A percentile compares a stretch with the other conserved stretches of the same genome.
These are phyloP conservation scores for Diphasiastrum complanatum DNA, from an alignment of 83 land plant species.

Conservation along the genomic window DNA sequence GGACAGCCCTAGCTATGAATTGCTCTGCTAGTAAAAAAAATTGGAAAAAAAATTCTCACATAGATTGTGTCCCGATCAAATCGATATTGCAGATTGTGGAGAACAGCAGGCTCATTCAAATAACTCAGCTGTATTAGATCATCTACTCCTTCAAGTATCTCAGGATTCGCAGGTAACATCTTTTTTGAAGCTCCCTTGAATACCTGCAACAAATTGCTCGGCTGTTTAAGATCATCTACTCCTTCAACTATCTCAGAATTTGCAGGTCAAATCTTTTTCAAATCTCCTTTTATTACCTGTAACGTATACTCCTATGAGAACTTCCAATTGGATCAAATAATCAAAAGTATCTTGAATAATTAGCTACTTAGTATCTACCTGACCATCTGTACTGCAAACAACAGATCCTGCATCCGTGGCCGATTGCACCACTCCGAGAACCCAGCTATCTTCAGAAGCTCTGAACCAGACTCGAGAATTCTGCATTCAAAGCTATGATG, in stretches of 20 bases:
- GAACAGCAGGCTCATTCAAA: slow-evolving; percentile 89
- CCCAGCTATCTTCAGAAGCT: slow-evolving; percentile 46
- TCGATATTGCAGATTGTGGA: slow-evolving; percentile 64
- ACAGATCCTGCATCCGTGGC: slow-evolving; percentile 39
- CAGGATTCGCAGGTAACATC: slow-evolving; percentile 77
- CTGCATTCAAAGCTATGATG: no score
- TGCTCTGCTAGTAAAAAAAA: no score
- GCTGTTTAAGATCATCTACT: slow-evolving; percentile 22
- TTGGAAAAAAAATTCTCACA: slow-evolving; percentile 51
- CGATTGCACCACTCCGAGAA: slow-evolving; percentile 53
- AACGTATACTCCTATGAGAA: background rate
- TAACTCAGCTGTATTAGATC: slow-evolving; percentile 88
- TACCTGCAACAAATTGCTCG: slow-evolving; percentile 42
- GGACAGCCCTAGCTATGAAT: no score
- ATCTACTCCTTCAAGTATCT: slow-evolving; percentile 72
- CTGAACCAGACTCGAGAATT: slow-evolving; percentile 74
- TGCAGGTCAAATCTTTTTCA: background rate
- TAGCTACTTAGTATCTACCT: slow-evolving; percentile 52
- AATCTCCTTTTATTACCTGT: background rate
- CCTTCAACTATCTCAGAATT: background rate
- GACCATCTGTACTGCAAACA: slow-evolving; percentile 45
- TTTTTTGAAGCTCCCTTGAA: slow-evolving; percentile 34
- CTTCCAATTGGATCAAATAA: background rate
- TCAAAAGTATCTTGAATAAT: background rate
- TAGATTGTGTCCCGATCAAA: slow-evolving; percentile 54